phyloP scores from a whole-genome alignment of 2,329 filamentous ascomycete species.

The Alternaria sp. region DNA sequence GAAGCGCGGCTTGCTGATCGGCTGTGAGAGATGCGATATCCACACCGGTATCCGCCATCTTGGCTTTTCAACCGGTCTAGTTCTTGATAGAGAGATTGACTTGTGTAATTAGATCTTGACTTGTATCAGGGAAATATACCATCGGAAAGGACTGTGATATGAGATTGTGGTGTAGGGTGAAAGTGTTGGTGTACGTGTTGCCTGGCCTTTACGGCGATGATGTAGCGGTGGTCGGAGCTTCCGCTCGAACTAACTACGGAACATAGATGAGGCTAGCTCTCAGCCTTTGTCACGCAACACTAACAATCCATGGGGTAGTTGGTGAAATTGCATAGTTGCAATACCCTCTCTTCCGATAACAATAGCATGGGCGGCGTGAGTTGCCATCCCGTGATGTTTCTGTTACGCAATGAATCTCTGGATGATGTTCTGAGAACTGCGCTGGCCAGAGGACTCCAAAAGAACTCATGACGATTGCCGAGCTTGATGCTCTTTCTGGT shows the following conservation, averaged over 20 bases:
- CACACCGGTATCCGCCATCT: conserved; percentile 54
- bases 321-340: background rate
- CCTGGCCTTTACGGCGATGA: conserved; percentile 29
- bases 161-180: conserved; percentile 7
- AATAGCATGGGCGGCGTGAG: too few relatives aligned
- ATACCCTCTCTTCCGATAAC: background rate
- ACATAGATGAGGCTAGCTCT: conserved; percentile 26
- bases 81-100: background rate
- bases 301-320: conserved; percentile 6
- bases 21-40: conserved; percentile 76
- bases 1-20: conserved; percentile 81
- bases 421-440: background rate
- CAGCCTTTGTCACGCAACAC: conserved; percentile 20
- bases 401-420: background rate
- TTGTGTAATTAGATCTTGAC: background rate
- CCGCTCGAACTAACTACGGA: conserved; percentile 12
- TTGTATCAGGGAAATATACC: background rate
- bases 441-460: background rate
- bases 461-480: too few relatives aligned
- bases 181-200: conserved; percentile 22
- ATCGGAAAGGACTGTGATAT: conserved; percentile 32
- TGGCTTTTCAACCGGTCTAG: background rate
- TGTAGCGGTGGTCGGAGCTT: conserved; percentile 28
- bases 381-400: background rate
- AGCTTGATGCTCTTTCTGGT: too few relatives aligned